Evolutionary conservation across 2,329 filamentous ascomycete genomes (phyloP).

Genomic region (Penicillium griseofulvum): DNA sequence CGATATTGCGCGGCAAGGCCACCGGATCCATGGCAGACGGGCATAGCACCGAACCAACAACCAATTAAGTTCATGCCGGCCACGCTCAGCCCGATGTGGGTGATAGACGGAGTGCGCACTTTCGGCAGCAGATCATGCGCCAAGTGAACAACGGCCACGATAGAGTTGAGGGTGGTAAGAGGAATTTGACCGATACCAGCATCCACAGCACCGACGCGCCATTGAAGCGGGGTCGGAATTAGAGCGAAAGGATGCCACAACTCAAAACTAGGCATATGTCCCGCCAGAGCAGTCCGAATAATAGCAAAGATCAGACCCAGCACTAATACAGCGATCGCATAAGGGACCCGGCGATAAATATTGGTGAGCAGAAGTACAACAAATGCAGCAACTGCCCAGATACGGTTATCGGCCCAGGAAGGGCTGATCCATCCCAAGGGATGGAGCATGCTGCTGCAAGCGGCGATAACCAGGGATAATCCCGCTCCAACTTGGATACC

Average conservation of each 20-base stretch:
- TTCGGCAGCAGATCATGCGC: constrained; percentile 73
- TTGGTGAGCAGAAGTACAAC: constrained; percentile 67
- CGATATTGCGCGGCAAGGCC: constrained; percentile 87
- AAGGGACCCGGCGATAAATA: constrained; percentile 66
- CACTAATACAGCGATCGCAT: constrained; percentile 70
- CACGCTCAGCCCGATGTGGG: constrained; percentile 76
- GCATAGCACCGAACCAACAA: constrained; percentile 94
- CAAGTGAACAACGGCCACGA: constrained; percentile 81
- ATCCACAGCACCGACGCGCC: constrained; percentile 57
- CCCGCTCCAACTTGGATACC: constrained; percentile 94
- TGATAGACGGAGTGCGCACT: constrained; percentile 67
- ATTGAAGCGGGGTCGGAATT: constrained; percentile 49
- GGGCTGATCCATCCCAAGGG: constrained; percentile 67
- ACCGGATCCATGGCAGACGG: constrained; percentile 88
- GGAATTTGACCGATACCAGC: constrained; percentile 83
- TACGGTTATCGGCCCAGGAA: constrained; percentile 69
- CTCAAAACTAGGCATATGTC: constrained; percentile 51
- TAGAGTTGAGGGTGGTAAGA: constrained; percentile 86
- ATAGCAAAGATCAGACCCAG: constrained; percentile 67
- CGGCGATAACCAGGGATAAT: constrained; percentile 75
- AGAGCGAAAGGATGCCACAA: constrained; percentile 60
- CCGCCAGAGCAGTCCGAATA: constrained; percentile 33
- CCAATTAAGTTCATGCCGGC: constrained; percentile 78
- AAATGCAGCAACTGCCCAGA: constrained; percentile 75
- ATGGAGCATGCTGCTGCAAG: constrained; percentile 65